Evolutionary conservation across 352 stramenopile genomes (phyloP).

Genomic region (Pythium periplocum): DNA sequence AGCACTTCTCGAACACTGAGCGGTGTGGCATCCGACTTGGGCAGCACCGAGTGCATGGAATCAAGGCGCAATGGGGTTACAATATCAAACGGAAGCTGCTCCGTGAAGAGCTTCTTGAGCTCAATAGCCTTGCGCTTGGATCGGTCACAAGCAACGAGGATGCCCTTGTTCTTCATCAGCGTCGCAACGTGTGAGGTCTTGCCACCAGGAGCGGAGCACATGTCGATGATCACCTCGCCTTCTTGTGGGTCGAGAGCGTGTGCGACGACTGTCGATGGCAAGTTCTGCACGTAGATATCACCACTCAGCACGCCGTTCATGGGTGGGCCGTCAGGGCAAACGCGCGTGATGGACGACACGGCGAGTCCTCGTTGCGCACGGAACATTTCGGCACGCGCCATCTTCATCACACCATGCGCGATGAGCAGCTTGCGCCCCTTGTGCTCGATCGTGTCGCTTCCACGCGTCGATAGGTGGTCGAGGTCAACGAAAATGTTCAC

Average conservation of each 20-base stretch:
- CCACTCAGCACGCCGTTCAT: conserved; percentile 82
- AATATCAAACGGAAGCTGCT: conserved; percentile 47
- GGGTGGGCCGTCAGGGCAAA: conserved; percentile 80
- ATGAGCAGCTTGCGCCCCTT: conserved; percentile 78
- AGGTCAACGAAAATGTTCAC: conserved; percentile 86
- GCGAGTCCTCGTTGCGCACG: conserved; percentile 56
- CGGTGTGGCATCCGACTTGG: conserved; percentile 26
- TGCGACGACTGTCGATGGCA: conserved; percentile 89
- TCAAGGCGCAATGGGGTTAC: conserved; percentile 69
- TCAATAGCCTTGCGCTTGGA: conserved; percentile 85
- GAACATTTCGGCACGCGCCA: conserved; percentile 80
- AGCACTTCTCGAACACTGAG: conserved; percentile 63
- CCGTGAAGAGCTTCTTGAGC: conserved; percentile 71
- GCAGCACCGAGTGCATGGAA: conserved; percentile 84
- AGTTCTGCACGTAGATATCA: conserved; percentile 92
- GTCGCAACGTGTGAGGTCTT: conserved; percentile 93
- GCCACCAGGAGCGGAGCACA: conserved; percentile 92
- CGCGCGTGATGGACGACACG: conserved; percentile 53
- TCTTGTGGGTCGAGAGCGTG: conserved; percentile 82
- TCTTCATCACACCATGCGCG: conserved; percentile 56
- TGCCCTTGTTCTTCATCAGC: conserved; percentile 87
- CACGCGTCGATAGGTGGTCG: conserved; percentile 72
- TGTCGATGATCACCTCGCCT: conserved; percentile 89
- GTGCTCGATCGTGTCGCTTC: conserved; percentile 65
- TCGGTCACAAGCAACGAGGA: conserved; percentile 87